A percentile compares a stretch with the other conserved stretches of the same genome.
Conservation (phyloP, 179 eudicot species). For the Beta lomatogona region DNA sequence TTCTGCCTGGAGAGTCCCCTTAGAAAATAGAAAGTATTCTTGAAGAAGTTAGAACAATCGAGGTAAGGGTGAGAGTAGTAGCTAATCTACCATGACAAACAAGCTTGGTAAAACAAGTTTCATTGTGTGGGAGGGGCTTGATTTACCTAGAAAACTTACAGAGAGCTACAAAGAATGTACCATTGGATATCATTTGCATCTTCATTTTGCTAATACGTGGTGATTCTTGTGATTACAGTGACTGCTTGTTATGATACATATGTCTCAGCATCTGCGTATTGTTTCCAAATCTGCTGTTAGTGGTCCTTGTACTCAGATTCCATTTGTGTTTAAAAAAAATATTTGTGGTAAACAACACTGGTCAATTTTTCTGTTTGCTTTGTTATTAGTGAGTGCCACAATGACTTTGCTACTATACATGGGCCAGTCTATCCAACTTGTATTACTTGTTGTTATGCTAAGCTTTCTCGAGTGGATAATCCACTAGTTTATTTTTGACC, state of each 20-base stretch:
- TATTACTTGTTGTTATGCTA: background rate
- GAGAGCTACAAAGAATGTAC: background rate
- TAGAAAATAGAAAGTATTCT: background rate
- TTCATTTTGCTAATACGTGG: background rate
- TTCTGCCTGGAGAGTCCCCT: background rate
- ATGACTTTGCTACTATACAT: background rate
- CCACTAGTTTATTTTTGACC: background rate
- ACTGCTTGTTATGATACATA: background rate
- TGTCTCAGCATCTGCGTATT: background rate
- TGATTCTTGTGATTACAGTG: background rate
- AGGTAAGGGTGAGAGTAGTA: background rate
- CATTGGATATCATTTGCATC: background rate
- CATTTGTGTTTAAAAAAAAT: background rate
- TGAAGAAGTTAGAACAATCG: background rate
- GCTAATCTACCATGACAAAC: background rate
- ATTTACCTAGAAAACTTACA: background rate
- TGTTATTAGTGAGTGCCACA: background rate
- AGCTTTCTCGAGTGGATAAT: background rate
- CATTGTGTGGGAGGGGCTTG: background rate
- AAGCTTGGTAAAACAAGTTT: background rate
- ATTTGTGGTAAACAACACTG: background rate
- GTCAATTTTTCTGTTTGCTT: background rate
- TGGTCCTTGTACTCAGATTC: background rate
- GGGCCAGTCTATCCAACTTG: background rate
- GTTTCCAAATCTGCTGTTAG: background rate